These are phyloP conservation scores for Fusarium secorum DNA, from an alignment of 2,329 filamentous ascomycete genomes.

Conservation along the genomic window DNA sequence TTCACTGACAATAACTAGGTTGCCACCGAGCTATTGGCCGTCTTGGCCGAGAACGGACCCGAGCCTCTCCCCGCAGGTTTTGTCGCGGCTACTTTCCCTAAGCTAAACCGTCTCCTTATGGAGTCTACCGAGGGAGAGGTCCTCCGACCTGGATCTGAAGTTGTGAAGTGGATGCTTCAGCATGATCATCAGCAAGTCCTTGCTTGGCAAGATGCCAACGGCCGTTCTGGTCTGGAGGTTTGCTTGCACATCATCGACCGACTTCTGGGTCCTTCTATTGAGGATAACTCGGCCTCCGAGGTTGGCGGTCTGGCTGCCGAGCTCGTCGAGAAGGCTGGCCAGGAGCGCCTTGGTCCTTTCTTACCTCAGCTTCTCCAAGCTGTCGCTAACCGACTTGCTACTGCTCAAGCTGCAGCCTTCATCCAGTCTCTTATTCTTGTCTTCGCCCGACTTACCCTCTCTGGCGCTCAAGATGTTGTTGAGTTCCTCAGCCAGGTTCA, in stretches of 20 bases:
- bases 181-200: constrained; percentile 93
- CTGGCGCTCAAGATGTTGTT: constrained; percentile 87
- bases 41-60: constrained; percentile 81
- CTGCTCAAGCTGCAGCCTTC: constrained; percentile 84
- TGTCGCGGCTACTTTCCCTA: constrained; percentile 84
- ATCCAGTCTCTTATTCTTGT: constrained; percentile 97
- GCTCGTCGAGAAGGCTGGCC: constrained; percentile 92
- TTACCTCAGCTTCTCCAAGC: constrained; percentile 87
- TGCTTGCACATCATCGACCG: constrained; percentile 92
- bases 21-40: constrained; percentile 82
- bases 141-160: constrained; percentile 83
- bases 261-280: constrained; percentile 81
- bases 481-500: constrained; percentile 88
- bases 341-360: constrained; percentile 89
- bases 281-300: constrained; percentile 94
- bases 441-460: constrained; percentile 87
- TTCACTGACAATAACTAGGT: constrained; percentile 56
- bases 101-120: constrained; percentile 83
- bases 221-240: constrained; percentile 85
- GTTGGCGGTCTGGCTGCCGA: constrained; percentile 94
- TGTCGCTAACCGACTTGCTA: constrained; percentile 83
- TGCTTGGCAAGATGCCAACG: constrained; percentile 80
- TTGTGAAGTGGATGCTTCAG: constrained; percentile 86
- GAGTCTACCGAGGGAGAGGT: constrained; percentile 87
- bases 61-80: constrained; percentile 89